These are phyloP conservation scores for Oenanthe javanica DNA, from an alignment of 140 eudicot species.

Conservation along the genomic window DNA sequence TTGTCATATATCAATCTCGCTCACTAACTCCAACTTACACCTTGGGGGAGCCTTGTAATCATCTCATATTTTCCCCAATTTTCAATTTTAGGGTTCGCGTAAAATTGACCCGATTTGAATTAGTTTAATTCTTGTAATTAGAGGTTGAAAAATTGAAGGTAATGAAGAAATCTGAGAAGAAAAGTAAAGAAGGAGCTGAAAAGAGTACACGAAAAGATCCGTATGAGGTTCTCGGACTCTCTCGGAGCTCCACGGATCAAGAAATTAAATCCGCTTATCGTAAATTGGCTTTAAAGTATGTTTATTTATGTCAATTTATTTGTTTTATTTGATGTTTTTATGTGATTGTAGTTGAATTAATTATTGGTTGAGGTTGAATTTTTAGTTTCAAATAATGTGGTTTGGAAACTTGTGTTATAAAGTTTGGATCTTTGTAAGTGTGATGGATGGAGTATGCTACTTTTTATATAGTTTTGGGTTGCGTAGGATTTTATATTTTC, in stretches of 20 bases:
- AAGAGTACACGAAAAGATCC: conserved; percentile 72
- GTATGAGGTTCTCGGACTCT: conserved; percentile 83
- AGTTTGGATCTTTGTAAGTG: background rate
- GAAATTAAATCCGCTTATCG: conserved; percentile 81
- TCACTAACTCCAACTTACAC: background rate
- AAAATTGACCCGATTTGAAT: background rate
- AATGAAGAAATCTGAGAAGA: conserved; percentile 47
- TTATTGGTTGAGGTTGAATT: background rate
- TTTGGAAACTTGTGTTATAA: background rate
- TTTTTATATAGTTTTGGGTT: background rate
- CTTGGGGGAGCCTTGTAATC: background rate
- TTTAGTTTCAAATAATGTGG: background rate
- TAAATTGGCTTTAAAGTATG: conserved; percentile 84
- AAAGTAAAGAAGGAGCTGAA: conserved; percentile 19
- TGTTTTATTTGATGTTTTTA: conserved; percentile 4
- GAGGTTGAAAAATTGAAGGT: background rate
- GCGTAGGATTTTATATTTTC: background rate
- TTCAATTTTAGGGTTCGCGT: background rate
- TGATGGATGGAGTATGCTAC: background rate
- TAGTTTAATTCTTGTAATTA: background rate
- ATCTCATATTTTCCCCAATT: conserved; percentile 3
- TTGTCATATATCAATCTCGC: background rate
- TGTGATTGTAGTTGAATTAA: conserved; percentile 3
- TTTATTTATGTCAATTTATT: conserved; percentile 5
- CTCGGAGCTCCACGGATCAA: conserved; percentile 71